Conservation (phyloP, 169 alveolate genomes). For the Cryptosporidium canis region DNA sequence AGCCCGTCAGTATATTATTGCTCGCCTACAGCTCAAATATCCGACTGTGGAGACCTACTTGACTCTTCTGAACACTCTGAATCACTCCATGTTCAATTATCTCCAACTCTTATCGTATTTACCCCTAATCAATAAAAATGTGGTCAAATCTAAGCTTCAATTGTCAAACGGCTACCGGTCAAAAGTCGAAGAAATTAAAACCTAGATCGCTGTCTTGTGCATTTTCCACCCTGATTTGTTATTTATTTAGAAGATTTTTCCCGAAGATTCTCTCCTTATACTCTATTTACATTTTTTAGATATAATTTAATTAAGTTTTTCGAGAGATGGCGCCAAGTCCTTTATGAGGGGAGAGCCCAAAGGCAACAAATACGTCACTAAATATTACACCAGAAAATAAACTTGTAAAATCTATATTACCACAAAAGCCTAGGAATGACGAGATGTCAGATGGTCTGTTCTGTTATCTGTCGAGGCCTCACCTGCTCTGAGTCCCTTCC, state of each 20-base stretch:
- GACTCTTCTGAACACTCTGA: neutral
- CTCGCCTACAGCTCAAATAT: neutral
- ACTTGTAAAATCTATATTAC: neutral
- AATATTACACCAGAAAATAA: neutral
- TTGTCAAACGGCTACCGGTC: neutral
- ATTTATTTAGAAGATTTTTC: neutral
- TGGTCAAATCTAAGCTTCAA: neutral
- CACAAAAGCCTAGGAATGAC: no score
- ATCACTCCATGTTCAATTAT: neutral
- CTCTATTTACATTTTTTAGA: slow-evolving; percentile 9
- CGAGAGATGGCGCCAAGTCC: slow-evolving; percentile 12
- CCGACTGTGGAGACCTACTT: neutral
- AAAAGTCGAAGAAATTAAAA: neutral
- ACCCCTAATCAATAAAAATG: neutral
- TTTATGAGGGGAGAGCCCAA: neutral
- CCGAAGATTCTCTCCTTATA: neutral
- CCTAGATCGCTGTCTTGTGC: neutral
- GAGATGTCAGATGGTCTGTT: no score
- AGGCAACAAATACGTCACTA: slow-evolving; percentile 1
- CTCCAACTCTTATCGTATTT: neutral
- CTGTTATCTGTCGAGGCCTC: no score
- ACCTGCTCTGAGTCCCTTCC: no score
- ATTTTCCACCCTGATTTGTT: neutral
- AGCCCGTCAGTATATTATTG: no score
- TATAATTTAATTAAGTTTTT: neutral